A percentile compares a stretch with the other conserved stretches of the same genome.
phyloP scores from a whole-genome alignment of 2,329 filamentous ascomycete species.

The Knufia fluminis region DNA sequence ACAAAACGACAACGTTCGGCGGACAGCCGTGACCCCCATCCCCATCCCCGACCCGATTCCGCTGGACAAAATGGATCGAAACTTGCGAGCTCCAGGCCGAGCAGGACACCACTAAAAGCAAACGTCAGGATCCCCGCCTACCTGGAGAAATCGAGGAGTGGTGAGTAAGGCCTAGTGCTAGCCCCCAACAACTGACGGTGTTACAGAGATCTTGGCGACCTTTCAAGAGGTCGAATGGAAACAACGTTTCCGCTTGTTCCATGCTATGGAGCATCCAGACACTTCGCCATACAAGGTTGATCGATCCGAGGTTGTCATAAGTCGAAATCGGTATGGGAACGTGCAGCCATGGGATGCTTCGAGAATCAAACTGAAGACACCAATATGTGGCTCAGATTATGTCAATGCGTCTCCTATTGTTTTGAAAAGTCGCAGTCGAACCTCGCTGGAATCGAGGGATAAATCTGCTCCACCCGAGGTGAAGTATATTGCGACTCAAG shows the following conservation, averaged over 20 bases:
- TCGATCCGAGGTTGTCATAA: conserved; percentile 45
- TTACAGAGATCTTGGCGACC: conserved; percentile 48
- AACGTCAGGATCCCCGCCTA: conserved; percentile 19
- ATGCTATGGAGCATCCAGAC: conserved; percentile 39
- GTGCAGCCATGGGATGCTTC: conserved; percentile 86
- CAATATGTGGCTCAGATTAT: conserved; percentile 63
- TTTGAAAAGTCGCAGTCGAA: conserved; percentile 41
- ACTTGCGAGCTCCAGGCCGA: conserved; percentile 4
- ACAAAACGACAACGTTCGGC: conserved; percentile 20
- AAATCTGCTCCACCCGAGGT: conserved; percentile 25
- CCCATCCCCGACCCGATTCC: conserved; percentile 7
- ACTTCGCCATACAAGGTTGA: conserved; percentile 52
- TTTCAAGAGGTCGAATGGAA: conserved; percentile 55
- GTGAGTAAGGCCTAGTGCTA: conserved; percentile 12
- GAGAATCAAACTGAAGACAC: conserved; percentile 69
- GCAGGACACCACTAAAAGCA: conserved; percentile 5
- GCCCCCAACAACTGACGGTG: conserved; percentile 12
- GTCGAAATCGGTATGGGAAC: conserved; percentile 77
- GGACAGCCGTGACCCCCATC: conserved; percentile 9
- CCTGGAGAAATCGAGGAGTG: conserved; percentile 18
- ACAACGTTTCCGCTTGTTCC: conserved; percentile 45
- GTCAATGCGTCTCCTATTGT: conserved; percentile 71
- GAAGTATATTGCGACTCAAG: conserved; percentile 76
- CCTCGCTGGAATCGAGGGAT: not conserved
- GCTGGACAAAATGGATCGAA: conserved; percentile 11